Evolutionary conservation across 352 stramenopile species (phyloP), one percentile per base, ranked within the genome.

Genomic region (Phytophthora hibernalis): DNA sequence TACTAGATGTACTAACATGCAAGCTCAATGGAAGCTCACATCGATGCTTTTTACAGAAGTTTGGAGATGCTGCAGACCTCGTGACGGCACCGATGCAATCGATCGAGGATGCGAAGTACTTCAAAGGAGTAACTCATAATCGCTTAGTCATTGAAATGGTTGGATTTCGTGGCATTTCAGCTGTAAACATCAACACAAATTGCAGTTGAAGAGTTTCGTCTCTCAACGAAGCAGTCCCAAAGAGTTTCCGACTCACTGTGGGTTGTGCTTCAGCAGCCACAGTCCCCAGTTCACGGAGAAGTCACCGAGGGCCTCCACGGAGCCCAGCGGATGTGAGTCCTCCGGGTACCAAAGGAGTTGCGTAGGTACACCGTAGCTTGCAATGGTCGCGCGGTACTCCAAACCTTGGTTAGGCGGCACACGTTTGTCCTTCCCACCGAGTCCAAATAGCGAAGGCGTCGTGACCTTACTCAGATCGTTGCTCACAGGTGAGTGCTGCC

Each of bases 391-490:
- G 69, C 94, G 97, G 53, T 93, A 97, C 71, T 99, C 95, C 21
- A 98, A 72, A 5, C 95, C 95, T 77, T 98, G 93, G 1, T 74
- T 97, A 7, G 85, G 85, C 21, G 92, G 92, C 45, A 98, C 95
- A 48, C 96, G 86, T 22, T 86, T 83, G 61, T 99, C 97, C 59
- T 95, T 93, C 54, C 85, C 87, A 4, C 96, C 97, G 6, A 99
- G 74, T 49, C 90, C 95, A 43, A 99, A 87, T 2, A 99, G 76
- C 48, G 95, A 87, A 10, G 96, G 96, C 24, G 94, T 97, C 42
- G 79, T 87, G 16, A 98, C 90, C 52, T 91, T 72, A 54, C 87
- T 83, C 7, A 98, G 64, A 65, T 98, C 77, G 55, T 93, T 88
- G 45, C 77, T 65, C 54, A 98, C 90, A 2, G 96, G 89, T 10